These are phyloP conservation scores for Pestalotiopsis sp. DNA, from an alignment of 2,329 filamentous ascomycete genomes.

Conservation along the genomic window DNA sequence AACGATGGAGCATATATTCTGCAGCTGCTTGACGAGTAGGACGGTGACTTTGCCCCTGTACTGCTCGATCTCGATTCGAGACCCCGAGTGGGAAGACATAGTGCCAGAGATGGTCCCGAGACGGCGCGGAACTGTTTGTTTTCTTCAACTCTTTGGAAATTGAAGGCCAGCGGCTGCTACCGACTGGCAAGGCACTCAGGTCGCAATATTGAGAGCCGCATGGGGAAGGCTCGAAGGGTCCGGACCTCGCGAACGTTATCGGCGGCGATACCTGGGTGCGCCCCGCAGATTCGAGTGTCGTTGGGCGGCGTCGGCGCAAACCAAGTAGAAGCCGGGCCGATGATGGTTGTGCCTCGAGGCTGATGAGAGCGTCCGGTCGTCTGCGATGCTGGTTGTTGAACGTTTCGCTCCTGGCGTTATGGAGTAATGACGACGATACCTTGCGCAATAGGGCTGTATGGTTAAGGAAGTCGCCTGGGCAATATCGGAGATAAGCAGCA, in stretches of 20 bases:
- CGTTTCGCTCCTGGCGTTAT: too few relatives aligned
- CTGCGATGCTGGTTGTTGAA: too few relatives aligned
- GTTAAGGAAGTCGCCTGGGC: background rate
- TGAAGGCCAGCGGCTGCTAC: constrained; percentile 17
- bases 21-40: constrained; percentile 66
- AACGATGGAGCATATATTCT: constrained; percentile 75
- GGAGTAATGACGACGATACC: too few relatives aligned
- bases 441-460: too few relatives aligned
- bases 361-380: too few relatives aligned
- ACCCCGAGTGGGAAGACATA: constrained; percentile 23
- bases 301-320: too few relatives aligned
- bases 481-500: background rate
- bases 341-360: too few relatives aligned
- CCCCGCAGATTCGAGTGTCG: too few relatives aligned
- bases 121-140: background rate
- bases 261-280: background rate
- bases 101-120: background rate
- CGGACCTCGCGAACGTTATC: background rate
- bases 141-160: background rate
- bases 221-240: constrained; percentile 23
- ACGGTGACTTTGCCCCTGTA: constrained; percentile 37
- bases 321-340: too few relatives aligned
- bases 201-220: constrained; percentile 22
- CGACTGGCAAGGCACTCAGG: constrained; percentile 23
- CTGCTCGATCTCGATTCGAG: constrained; percentile 40